Base-by-base conservation (phyloP, 306 rosid species). In the Dryas octopetala region DNA sequence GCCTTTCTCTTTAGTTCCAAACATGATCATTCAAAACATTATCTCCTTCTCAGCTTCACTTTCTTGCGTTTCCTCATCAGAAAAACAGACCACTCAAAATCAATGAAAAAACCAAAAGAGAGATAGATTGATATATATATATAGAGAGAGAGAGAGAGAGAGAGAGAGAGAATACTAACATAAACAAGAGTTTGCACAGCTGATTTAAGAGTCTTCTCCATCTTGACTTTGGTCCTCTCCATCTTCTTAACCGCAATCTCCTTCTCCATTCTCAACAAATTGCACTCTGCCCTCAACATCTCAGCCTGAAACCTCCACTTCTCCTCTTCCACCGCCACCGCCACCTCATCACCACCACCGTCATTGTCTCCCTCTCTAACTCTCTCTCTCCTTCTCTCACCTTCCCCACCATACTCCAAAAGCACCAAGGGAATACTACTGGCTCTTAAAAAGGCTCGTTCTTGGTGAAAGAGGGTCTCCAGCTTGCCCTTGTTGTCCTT, bases 251-350 rank as follows among this genome's bases (percentile, higher is more conserved):
- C 79, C 0, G 86, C 89, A 78, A 92, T 86, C 78, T 91, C 96
- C 48, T 86, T 95, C 86, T 95, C 97, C 97, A 95, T 95, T 59
- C 96, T 89, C 89, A 95, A 69, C 80, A 95, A 71, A 74, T 89
- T 95, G 66, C 99, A 95, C 86, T 95, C 99, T 0, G 97, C 97
- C 62, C 97, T 95, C 89, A 95, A 69, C 90, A 91, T 90, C 78
- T 95, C 99, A 0, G 92, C 96, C 77, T 90, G 96, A 86, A 95
- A 90, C 88, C 91, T 85, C 97, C 99, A 91, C 64, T 88, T 92
- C 66, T 89, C 92, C 77, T 90, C 97, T 49, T 86, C 96, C 76
- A 79, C 62, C 10, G 10, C 81, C 76, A 74, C 53, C 16, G 12
- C 82, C 66, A 63, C 68, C 79, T 17, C 66, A 26, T 49, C 75